Base-by-base conservation (phyloP, 1,284 basidiomycete genomes). In the Tilletia caries region DNA sequence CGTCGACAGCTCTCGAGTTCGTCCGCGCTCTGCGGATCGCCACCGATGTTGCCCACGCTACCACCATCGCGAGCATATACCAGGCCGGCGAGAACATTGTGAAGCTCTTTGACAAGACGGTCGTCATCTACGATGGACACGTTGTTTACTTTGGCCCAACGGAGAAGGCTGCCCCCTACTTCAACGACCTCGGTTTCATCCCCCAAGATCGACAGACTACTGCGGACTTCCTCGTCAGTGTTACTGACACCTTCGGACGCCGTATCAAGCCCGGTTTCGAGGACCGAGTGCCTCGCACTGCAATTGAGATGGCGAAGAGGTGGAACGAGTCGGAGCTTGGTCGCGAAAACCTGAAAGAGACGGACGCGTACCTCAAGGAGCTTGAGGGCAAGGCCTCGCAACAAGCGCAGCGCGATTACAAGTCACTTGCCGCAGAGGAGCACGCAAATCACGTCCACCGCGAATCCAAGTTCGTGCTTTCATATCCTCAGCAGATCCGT, bases 401-500 rank as follows among this genome's bases (percentile, higher is more conserved):
- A 37, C 34, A 43, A 23, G 44, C 70, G 54, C 64, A 72, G 70
- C 69, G 62, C 65, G 43, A 65, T 15, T 76, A 74, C 73, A 73
- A 72, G 64, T 37, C 23, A 1, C 52, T 73, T 12, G 71, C 71
- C 2, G 70, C 71, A 4, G 69, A 74, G 52, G 74, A 78, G 23
- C 78, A 76, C 66, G 72, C 73, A 32, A 73, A 70, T 43, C 54
- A 54, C 64, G 67, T 68, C n/a, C 67, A 70, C 12, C 71, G 71
- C 43, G 66, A 69, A 10, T 73, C 71, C 41, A 41, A 71, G 29
- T 82, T 76, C 73, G 67, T 77, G 69, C 71, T 80, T 67, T 75
- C 75, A 5, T 71, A 72, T 33, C 75, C 74, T 13, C 75, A 76
- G 70, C 90, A 92, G 82, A 86, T 87, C 20, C 84, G 87, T n/a